Evolutionary conservation across 106 monocot species (phyloP).

Genomic region (Gastrodia elata): DNA sequence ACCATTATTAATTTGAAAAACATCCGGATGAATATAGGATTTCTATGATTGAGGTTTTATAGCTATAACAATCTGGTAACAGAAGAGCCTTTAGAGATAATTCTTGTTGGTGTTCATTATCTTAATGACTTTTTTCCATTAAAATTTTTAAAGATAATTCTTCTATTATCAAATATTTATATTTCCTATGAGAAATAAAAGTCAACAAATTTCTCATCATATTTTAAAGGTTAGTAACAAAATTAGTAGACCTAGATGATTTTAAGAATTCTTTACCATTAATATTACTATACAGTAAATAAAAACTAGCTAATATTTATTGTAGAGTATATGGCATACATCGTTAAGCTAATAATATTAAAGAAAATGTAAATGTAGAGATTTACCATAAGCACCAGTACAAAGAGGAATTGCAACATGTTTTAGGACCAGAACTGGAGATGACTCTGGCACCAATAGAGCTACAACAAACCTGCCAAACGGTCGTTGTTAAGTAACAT

Average conservation of each 20-base stretch:
- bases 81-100: too few relatives aligned
- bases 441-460: constrained; percentile 45
- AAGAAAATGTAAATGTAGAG: background rate
- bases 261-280: background rate
- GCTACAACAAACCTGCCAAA: constrained; percentile 72
- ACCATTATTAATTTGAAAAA: too few relatives aligned
- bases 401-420: constrained; percentile 42
- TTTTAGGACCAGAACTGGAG: constrained; percentile 59
- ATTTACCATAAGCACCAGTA: constrained; percentile 18
- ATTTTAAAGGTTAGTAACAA: background rate
- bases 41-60: too few relatives aligned
- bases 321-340: background rate
- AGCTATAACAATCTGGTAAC: too few relatives aligned
- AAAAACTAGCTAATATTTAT: background rate
- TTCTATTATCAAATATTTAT: background rate
- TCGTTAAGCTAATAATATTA: background rate
- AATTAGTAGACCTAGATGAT: background rate
- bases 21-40: too few relatives aligned
- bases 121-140: background rate
- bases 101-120: too few relatives aligned
- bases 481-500: background rate
- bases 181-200: background rate
- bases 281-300: background rate
- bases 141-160: background rate
- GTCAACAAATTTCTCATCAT: background rate